Evolutionary conservation across 441 rosid genomes (phyloP), one percentile per base, ranked within the genome.

Genomic region (Gossypium laxum): DNA sequence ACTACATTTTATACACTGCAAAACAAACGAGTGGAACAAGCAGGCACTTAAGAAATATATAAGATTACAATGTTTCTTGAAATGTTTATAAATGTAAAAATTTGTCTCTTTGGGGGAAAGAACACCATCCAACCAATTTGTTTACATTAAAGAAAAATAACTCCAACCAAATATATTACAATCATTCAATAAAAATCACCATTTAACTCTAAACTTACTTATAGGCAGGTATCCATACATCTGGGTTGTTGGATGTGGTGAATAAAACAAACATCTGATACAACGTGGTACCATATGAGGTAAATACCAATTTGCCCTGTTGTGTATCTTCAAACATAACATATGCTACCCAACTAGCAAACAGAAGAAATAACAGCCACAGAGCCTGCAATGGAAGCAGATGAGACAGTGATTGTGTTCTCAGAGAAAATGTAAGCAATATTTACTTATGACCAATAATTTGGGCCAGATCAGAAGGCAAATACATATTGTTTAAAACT

Each of bases 231-330:
- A 92, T 84, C 99, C 99, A 94, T 54, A 94, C 99, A 85, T 90
- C 97, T 70, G 99, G 99, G 72, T 91, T 94, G 87, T 94, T 94
- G 75, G 99, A 89, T 75, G 99, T 94, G 59, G 99, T 94, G 81
- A 88, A 94, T 74, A 94, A 82, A 74, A 94, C 76, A 79, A 94
- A 89, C 97, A 94, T 89, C 76, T 91, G 84, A 75, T 89, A 94
- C 74, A 94, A 81, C 57, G 99, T 91, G 56, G 79, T 75, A 72
- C 92, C 93, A 47, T 86, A 94, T 55, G 99, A 90, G 50, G 83
- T 86, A 78, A 92, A 94, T 69, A 85, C 15, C 41, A 73, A 78
- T 82, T 78, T 85, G 30, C 99, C 98, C 77, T 92, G 83, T 57
- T 84, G 75, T 11, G 99, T 94, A 76, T 94, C 99, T 78, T 92